phyloP scores from a whole-genome alignment of 2,329 filamentous ascomycete genomes.

The Tolypocladium endophyticum region DNA sequence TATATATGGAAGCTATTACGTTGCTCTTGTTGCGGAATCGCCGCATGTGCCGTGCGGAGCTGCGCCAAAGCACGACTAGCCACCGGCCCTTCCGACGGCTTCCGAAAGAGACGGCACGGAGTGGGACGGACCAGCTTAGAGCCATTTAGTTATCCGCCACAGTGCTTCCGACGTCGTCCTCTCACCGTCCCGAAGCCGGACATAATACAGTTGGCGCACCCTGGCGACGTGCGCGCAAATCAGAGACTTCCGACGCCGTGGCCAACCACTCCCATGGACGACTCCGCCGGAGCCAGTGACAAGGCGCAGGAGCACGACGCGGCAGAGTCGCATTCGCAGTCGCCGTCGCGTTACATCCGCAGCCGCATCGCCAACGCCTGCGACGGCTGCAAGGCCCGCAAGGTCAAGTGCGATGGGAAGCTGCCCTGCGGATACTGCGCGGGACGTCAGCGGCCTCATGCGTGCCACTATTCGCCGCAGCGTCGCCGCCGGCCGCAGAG shows the following conservation, averaged over 20 bases:
- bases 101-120: not conserved
- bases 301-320: not conserved
- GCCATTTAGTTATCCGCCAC: not conserved
- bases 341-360: not conserved
- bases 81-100: not conserved
- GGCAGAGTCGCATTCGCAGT: not conserved
- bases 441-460: slow-evolving; percentile 27
- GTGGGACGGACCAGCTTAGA: too few relatives aligned
- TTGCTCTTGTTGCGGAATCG: not conserved
- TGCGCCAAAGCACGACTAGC: not conserved
- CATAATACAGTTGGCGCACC: not conserved
- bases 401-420: slow-evolving; percentile 46
- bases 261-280: not conserved
- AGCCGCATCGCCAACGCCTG: slow-evolving; percentile 42
- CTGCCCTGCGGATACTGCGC: slow-evolving; percentile 41
- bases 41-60: not conserved
- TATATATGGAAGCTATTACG: not conserved
- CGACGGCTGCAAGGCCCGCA: slow-evolving; percentile 42
- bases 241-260: not conserved
- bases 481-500: slow-evolving; percentile 22
- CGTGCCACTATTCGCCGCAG: slow-evolving; percentile 38
- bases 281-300: not conserved
- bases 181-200: not conserved
- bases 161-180: not conserved
- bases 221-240: not conserved